phyloP scores from a whole-genome alignment of 345 rosid genomes.

The Eucalyptus erythrocorys region DNA sequence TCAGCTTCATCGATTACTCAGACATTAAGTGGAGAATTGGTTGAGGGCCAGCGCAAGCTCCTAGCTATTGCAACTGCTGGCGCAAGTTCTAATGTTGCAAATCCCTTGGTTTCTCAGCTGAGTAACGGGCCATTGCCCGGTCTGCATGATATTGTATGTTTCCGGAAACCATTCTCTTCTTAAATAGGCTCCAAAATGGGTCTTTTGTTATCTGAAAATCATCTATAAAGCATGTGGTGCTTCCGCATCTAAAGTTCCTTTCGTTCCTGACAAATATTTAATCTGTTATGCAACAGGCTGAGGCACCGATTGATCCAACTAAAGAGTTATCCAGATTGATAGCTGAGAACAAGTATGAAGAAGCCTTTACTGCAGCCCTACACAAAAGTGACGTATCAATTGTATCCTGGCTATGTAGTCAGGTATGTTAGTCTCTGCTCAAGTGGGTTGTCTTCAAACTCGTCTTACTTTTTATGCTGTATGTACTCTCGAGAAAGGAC shows the following conservation, averaged over 20 bases:
- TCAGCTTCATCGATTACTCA: slow-evolving; percentile 52
- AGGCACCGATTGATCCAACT: slow-evolving; percentile 54
- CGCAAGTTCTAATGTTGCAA: slow-evolving; percentile 26
- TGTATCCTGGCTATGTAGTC: slow-evolving; percentile 69
- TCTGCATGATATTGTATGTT: slow-evolving; percentile 39
- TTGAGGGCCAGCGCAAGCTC: slow-evolving; percentile 52
- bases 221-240: neutral
- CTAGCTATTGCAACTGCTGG: slow-evolving; percentile 56
- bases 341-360: slow-evolving; percentile 48
- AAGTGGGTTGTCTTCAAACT: neutral
- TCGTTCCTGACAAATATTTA: neutral
- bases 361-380: slow-evolving; percentile 48
- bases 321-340: slow-evolving; percentile 46
- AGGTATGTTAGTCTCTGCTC: slow-evolving; percentile 16
- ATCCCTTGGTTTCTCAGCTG: slow-evolving; percentile 32
- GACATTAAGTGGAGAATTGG: slow-evolving; percentile 53
- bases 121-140: slow-evolving; percentile 52
- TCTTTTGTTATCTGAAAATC: neutral
- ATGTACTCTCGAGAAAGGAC: neutral
- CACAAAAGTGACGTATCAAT: slow-evolving; percentile 62
- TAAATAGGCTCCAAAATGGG: neutral
- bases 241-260: neutral
- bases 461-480: neutral
- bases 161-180: neutral
- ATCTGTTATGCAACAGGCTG: slow-evolving; percentile 10